Evolutionary conservation across 176 grass and related monocot genomes (phyloP).

Genomic region (Oryza punctata): DNA sequence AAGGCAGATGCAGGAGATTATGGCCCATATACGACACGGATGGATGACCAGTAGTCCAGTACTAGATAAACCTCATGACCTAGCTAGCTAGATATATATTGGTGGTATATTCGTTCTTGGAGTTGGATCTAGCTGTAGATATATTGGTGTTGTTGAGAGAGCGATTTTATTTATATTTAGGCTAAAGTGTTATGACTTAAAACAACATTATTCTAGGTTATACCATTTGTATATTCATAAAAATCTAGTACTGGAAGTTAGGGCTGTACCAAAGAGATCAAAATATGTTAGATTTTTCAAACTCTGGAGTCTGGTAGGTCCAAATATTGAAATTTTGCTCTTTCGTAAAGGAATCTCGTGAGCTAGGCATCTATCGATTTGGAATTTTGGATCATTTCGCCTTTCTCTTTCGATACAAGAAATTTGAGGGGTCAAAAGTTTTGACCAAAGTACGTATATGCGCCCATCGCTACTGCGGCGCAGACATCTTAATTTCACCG

Average conservation of each 20-base stretch:
- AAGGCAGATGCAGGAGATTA: too few species aligned
- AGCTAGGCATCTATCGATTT: background rate
- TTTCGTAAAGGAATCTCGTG: background rate
- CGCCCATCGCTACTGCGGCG: background rate
- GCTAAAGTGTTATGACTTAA: background rate
- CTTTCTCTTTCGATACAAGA: background rate
- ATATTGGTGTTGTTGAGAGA: background rate
- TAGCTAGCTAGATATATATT: too few species aligned
- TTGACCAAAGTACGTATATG: background rate
- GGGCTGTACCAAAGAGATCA: background rate
- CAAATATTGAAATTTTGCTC: background rate
- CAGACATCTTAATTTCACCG: background rate
- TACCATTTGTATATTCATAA: too few species aligned
- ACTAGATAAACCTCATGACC: too few species aligned
- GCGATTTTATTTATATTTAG: background rate
- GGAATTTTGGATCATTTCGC: background rate
- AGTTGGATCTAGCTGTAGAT: background rate
- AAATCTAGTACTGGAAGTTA: too few species aligned
- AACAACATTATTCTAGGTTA: too few species aligned
- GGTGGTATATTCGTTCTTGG: background rate
- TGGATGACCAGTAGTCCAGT: too few species aligned
- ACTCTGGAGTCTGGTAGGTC: background rate
- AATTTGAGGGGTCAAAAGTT: background rate
- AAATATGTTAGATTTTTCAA: background rate
- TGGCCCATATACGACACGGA: too few species aligned